Conservation (phyloP, 352 stramenopile genomes). For the Nothophytophthora sp. region DNA sequence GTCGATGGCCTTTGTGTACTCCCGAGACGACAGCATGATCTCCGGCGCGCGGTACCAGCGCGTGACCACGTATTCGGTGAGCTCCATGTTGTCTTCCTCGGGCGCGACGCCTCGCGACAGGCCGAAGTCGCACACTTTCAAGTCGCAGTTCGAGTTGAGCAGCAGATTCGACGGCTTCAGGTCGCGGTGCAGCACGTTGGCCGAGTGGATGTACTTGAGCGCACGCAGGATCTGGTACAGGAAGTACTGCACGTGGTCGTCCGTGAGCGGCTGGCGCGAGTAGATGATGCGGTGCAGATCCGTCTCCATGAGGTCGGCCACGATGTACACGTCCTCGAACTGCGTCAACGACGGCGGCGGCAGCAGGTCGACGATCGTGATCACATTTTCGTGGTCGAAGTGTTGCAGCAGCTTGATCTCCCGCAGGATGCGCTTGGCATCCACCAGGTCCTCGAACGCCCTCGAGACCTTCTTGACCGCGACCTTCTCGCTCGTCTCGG, state of each 20-base stretch:
- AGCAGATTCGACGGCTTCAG: constrained; percentile 98
- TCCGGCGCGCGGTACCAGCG: constrained; percentile 94
- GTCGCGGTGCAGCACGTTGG: constrained; percentile 95
- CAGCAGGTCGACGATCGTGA: constrained; percentile 96
- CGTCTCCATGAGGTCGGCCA: constrained; percentile 98
- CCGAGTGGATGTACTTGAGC: constrained; percentile 94
- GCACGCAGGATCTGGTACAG: constrained; percentile 96
- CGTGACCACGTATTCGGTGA: constrained; percentile 95
- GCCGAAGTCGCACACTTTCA: constrained; percentile 94
- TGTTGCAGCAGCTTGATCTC: constrained; percentile 96
- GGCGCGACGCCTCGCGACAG: constrained; percentile 84
- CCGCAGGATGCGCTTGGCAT: constrained; percentile 99
- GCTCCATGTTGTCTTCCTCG: constrained; percentile 88
- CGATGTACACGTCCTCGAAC: constrained; percentile 98
- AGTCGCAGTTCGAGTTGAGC: constrained; percentile 93
- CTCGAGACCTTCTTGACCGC: constrained; percentile 91
- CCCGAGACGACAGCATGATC: constrained; percentile 96
- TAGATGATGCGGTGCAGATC: constrained; percentile 99
- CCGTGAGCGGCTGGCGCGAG: constrained; percentile 91
- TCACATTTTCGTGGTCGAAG: constrained; percentile 96
- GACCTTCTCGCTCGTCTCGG: constrained; percentile 82
- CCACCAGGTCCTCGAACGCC: constrained; percentile 97
- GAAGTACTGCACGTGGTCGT: constrained; percentile 95
- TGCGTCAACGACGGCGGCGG: constrained; percentile 91
- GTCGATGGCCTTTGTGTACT: constrained; percentile 98